Conservation (phyloP, 805 yeast genomes). For the Pichia cabralensis region DNA sequence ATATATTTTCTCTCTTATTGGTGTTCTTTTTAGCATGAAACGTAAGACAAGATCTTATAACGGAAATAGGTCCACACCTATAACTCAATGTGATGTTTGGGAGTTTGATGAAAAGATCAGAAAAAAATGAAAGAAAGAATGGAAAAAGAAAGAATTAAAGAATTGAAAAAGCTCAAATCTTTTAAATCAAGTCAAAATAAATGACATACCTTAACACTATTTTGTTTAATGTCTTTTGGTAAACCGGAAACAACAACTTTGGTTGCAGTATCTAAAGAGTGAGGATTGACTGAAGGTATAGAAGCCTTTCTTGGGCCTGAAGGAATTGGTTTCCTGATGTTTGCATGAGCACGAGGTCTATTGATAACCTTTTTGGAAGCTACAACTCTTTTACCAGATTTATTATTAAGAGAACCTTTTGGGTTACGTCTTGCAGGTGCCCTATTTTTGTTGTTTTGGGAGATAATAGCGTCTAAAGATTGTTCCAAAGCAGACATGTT, state of each 20-base stretch:
- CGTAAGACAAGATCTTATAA: too few species aligned
- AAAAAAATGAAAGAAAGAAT: not conserved
- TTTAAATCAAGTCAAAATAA: not conserved
- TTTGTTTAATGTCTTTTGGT: slow-evolving; percentile 79
- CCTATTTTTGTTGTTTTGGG: slow-evolving; percentile 31
- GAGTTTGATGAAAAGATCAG: too few species aligned
- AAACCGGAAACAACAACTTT: slow-evolving; percentile 59
- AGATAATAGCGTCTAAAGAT: slow-evolving; percentile 90
- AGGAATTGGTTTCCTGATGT: slow-evolving; percentile 1
- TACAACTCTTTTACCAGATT: too few species aligned
- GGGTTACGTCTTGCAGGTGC: slow-evolving; percentile 11
- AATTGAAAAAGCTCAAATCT: not conserved
- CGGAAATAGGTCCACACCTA: too few species aligned
- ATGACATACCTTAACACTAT: slow-evolving; percentile 20
- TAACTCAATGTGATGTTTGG: too few species aligned
- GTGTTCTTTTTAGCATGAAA: too few species aligned
- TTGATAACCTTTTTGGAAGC: slow-evolving; percentile 23
- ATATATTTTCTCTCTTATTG: too few species aligned
- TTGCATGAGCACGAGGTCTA: slow-evolving; percentile 16
- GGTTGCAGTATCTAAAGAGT: slow-evolving; percentile 42
- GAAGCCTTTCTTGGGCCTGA: not conserved
- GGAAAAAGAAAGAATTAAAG: not conserved
- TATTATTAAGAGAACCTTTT: slow-evolving; percentile 17
- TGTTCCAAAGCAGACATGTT: slow-evolving; percentile 79
- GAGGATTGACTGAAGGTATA: not conserved